Conservation (phyloP, 75 land plant genomes). For the Picea glauca region DNA sequence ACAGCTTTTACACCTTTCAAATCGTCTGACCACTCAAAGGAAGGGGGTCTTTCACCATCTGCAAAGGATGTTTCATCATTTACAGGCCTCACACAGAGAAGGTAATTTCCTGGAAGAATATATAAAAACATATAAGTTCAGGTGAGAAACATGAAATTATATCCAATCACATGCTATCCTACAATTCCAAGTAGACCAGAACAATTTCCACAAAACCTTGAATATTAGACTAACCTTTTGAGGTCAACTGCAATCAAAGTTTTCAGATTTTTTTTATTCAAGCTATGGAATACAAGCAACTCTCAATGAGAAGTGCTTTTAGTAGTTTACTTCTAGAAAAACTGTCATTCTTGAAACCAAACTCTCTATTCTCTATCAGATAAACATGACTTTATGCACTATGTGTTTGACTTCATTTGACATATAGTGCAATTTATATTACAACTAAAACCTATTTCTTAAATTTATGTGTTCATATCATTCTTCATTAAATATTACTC, state of each 20-base stretch:
- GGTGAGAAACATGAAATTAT: not conserved
- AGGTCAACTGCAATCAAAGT: not conserved
- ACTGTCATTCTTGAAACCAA: not conserved
- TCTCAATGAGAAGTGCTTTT: not conserved
- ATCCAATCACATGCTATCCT: not conserved
- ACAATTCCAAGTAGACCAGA: not conserved
- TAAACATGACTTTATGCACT: not conserved
- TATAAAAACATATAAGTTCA: not conserved
- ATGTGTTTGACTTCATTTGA: too few relatives aligned
- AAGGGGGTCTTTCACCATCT: slow-evolving; percentile 6
- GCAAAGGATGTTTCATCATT: slow-evolving; percentile 10
- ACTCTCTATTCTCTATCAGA: too few relatives aligned
- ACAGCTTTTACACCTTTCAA: slow-evolving; percentile 83
- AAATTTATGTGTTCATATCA: too few relatives aligned
- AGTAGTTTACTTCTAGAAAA: not conserved
- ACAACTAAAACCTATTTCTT: too few relatives aligned
- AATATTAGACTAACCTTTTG: not conserved
- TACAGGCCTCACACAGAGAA: slow-evolving; percentile 78
- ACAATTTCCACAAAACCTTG: not conserved
- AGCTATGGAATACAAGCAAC: not conserved
- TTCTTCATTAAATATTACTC: too few relatives aligned
- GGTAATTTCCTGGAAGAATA: slow-evolving; percentile 67
- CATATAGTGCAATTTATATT: too few relatives aligned
- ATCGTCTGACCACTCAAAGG: slow-evolving; percentile 86
- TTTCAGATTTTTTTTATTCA: not conserved